Conservation (phyloP, 192 early-diverging fungal species). For the Rhizophagus clarus region DNA sequence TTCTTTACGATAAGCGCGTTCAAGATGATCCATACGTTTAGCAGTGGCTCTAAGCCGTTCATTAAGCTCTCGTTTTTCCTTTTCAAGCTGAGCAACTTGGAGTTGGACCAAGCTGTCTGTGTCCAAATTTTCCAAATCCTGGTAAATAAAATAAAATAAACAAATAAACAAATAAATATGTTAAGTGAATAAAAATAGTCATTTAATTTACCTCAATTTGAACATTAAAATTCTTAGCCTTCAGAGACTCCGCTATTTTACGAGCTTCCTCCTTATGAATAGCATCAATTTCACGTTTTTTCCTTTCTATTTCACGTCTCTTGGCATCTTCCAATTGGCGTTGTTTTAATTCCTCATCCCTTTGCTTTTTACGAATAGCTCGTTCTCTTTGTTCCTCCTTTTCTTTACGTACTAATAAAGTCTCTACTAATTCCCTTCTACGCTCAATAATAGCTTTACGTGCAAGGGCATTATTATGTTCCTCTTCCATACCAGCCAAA, state of each 20-base stretch:
- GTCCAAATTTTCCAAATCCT: conserved; percentile 85
- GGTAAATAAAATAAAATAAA: conserved; percentile 35
- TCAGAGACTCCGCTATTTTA: conserved; percentile 81
- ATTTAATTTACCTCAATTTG: conserved; percentile 13
- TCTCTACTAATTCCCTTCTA: conserved; percentile 77
- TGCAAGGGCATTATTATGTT: conserved; percentile 74
- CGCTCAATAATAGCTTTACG: conserved; percentile 89
- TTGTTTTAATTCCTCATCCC: conserved; percentile 80
- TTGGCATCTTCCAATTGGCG: conserved; percentile 84
- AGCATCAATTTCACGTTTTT: conserved; percentile 72
- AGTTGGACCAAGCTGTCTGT: conserved; percentile 76
- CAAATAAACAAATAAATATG: not conserved
- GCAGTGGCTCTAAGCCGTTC: conserved; percentile 71
- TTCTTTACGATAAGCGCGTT: conserved; percentile 89
- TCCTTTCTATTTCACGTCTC: conserved; percentile 80
- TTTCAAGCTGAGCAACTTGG: conserved; percentile 89
- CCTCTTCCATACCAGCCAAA: conserved; percentile 73
- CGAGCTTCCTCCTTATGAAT: conserved; percentile 82
- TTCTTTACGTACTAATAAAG: conserved; percentile 73
- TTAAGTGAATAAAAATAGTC: not conserved
- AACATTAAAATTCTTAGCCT: conserved; percentile 51
- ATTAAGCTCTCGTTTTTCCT: conserved; percentile 83
- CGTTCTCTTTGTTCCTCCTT: conserved; percentile 82
- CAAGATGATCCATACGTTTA: conserved; percentile 87
- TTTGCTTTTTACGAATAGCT: conserved; percentile 69